phyloP scores from a whole-genome alignment of 805 yeast species.

The Zygoascus tannicola region DNA sequence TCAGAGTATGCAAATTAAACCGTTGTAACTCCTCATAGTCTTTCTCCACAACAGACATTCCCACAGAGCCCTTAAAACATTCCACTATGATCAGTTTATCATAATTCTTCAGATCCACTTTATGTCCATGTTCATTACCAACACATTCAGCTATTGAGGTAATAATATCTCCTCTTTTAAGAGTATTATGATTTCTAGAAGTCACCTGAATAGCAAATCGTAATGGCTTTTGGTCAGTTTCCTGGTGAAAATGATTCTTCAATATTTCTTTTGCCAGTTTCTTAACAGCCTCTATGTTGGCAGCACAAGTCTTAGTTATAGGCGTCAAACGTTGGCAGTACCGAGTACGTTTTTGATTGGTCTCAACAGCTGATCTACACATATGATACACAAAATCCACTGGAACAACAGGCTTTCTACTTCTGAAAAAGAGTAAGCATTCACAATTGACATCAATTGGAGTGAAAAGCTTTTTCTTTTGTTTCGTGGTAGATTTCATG shows the following conservation, averaged over 20 bases:
- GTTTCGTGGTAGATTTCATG: slow-evolving; percentile 32
- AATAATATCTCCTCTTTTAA: slow-evolving; percentile 67
- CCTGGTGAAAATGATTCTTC: slow-evolving; percentile 56
- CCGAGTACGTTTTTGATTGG: slow-evolving; percentile 47
- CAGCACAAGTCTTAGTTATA: slow-evolving; percentile 61
- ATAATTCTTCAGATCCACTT: slow-evolving; percentile 68
- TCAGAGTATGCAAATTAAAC: slow-evolving; percentile 67
- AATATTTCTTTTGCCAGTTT: slow-evolving; percentile 53
- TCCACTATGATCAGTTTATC: slow-evolving; percentile 77
- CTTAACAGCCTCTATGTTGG: slow-evolving; percentile 57
- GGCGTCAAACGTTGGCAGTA: slow-evolving; percentile 78
- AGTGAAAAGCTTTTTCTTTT: slow-evolving; percentile 17
- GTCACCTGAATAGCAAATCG: slow-evolving; percentile 76
- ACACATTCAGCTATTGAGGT: slow-evolving; percentile 61
- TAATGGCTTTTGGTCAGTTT: slow-evolving; percentile 28
- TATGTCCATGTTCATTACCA: slow-evolving; percentile 60
- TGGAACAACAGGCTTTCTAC: slow-evolving; percentile 54
- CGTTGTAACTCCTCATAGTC: slow-evolving; percentile 53
- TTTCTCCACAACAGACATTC: slow-evolving; percentile 66
- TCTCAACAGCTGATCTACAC: slow-evolving; percentile 49
- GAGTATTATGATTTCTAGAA: slow-evolving; percentile 64
- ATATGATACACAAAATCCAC: slow-evolving; percentile 56
- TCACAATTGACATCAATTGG: slow-evolving; percentile 27
- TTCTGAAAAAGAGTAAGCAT: slow-evolving; percentile 68
- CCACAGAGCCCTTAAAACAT: slow-evolving; percentile 81